Conservation (phyloP, 176 grass and related monocot species). For the Saccharum officinarum region DNA sequence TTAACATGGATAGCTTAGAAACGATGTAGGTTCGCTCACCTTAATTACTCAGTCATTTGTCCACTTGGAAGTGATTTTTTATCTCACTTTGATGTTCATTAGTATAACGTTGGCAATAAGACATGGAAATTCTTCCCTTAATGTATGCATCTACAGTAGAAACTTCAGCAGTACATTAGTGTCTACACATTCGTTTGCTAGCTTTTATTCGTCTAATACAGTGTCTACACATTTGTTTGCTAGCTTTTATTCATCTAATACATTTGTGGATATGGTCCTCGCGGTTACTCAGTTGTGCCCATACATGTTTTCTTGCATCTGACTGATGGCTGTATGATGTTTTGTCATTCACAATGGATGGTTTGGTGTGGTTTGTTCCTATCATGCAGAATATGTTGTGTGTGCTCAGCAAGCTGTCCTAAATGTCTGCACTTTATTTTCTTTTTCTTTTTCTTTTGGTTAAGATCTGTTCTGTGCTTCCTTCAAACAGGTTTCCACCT, state of each 20-base stretch:
- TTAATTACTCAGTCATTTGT: slow-evolving; percentile 13
- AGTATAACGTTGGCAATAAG: background rate
- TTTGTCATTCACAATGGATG: slow-evolving; percentile 16
- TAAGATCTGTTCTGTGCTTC: slow-evolving; percentile 1
- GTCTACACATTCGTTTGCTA: background rate
- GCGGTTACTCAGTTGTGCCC: background rate
- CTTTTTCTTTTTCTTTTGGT: background rate
- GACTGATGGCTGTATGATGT: background rate
- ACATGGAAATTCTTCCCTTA: slow-evolving; percentile 7
- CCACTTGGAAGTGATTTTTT: slow-evolving; percentile 23
- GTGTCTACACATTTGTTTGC: background rate
- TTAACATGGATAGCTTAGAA: slow-evolving; percentile 67
- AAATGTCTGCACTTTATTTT: slow-evolving; percentile 9
- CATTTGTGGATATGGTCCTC: background rate
- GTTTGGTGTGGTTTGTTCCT: slow-evolving; percentile 1
- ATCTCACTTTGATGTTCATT: slow-evolving; percentile 2
- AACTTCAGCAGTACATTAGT: slow-evolving; percentile 4
- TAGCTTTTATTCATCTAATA: background rate
- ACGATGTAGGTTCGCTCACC: slow-evolving; percentile 50
- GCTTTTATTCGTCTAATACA: background rate
- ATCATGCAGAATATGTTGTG: background rate
- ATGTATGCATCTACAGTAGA: slow-evolving; percentile 19
- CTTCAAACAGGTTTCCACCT: background rate
- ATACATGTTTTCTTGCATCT: slow-evolving; percentile 20
- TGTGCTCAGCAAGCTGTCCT: slow-evolving; percentile 6